Evolutionary conservation across 208 protist genomes (phyloP), one percentile per base, ranked within the genome.

Genomic region (Crithidia expoeki): DNA sequence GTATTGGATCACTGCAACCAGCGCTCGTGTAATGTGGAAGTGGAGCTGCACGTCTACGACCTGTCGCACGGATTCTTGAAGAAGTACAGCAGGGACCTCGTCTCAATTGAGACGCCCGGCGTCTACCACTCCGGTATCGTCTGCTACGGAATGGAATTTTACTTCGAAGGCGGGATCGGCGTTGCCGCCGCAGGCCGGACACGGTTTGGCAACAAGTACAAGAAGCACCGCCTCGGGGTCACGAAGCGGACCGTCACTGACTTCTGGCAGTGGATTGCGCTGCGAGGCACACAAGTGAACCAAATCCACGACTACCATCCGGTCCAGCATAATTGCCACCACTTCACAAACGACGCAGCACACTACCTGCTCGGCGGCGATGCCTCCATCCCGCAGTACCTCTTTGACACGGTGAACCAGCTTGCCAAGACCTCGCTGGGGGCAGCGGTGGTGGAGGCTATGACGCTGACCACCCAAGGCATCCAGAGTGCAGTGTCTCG

Each of bases 121-220:
- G 75, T 98, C 23, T 98, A 89, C 68, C 97, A 98, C 84, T 96
- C 94, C 28, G 80, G 72, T 16, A 75, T 98, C 10, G 92, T 98
- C 5, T 93, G 90, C n/a, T 98, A 94, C 74, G 94, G 88, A 2
- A 72, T 84, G 32, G 96, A 98, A 65, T 97, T 96, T 47, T 98
- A 94, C 65, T 98, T 97, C 71, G 97, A 96, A 64, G 97, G 97
- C 51, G 94, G 92, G 52, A 90, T 98, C 28, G 80, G 70, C 28
- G 52, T 86, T 27, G 52, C 72, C 11, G 44, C 51, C 10, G 67
- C 84, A 30, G 87, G 91, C 5, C 64, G 60, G 23, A 98, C 95
- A 7, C 94, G 90, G 10, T 97, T 97, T 76, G 96, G 94, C 11
- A 62, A 65, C 49, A 76, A 81, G 49, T 94, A 85, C 70, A 47